Evolutionary conservation across 768 basidiomycete species (phyloP).

Genomic region (Chalciporus sphaerocephalus): DNA sequence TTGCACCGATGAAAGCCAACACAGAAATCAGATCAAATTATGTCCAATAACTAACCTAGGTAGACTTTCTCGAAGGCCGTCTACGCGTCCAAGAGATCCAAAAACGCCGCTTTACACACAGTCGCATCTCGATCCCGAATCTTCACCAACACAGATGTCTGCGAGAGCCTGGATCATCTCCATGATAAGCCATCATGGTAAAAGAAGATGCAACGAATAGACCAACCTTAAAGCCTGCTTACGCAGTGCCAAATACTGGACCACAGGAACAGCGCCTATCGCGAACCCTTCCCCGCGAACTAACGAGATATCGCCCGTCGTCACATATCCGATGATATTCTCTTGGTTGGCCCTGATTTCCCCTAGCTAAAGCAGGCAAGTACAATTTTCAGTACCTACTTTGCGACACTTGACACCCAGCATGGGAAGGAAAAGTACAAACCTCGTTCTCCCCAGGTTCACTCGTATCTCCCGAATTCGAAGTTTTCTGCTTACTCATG

Average conservation of each 20-base stretch:
- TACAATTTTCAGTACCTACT: background rate
- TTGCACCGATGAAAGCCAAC: no score
- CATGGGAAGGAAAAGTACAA: conserved; percentile 15
- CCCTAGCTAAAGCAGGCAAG: conserved; percentile 40
- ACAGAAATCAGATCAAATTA: no score
- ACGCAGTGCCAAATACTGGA: conserved; percentile 45
- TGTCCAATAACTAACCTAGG: no score
- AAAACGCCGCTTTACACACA: conserved; percentile 47
- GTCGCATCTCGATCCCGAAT: conserved; percentile 58
- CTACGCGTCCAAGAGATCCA: conserved; percentile 36
- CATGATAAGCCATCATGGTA: background rate
- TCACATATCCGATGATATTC: conserved; percentile 73
- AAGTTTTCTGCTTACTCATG: conserved; percentile 20
- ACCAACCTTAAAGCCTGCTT: conserved; percentile 44
- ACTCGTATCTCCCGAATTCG: conserved; percentile 17
- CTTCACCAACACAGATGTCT: conserved; percentile 49
- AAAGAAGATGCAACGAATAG: background rate
- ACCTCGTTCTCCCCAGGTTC: conserved; percentile 25
- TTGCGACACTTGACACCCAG: no score
- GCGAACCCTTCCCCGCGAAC: conserved; percentile 73
- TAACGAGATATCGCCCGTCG: conserved; percentile 80
- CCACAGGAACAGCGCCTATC: conserved; percentile 67
- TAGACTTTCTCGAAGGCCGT: no score
- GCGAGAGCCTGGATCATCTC: conserved; percentile 15
- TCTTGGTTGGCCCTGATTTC: conserved; percentile 38